A percentile compares a stretch with the other conserved stretches of the same genome.
These are phyloP conservation scores for Apiospora sp. DNA, from an alignment of 2,329 filamentous ascomycete genomes.

Conservation along the genomic window DNA sequence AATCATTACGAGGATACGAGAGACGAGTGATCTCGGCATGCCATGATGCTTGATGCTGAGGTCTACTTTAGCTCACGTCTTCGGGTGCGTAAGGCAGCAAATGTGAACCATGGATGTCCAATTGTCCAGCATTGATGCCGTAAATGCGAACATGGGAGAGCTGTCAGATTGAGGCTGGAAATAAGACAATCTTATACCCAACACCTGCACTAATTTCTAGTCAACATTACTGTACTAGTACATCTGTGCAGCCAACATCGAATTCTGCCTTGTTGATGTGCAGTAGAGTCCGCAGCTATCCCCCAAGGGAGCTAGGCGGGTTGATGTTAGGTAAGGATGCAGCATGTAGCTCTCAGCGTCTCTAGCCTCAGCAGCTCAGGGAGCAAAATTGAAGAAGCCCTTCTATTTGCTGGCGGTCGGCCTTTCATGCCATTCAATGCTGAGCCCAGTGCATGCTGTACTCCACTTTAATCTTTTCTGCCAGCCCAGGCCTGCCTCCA, in stretches of 20 bases:
- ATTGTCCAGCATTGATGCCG: conserved; percentile 2
- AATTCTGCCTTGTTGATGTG: conserved; percentile 9
- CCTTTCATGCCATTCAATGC: not conserved
- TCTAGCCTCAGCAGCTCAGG: not conserved
- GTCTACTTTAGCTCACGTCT: not conserved
- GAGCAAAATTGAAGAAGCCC: not conserved
- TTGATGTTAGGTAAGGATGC: not conserved
- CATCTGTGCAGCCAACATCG: conserved; percentile 2
- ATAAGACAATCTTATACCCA: not conserved
- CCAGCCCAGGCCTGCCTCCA: conserved; percentile 18
- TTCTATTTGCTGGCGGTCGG: not conserved
- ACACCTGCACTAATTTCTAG: conserved; percentile 1
- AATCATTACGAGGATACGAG: not conserved
- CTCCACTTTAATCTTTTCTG: conserved; percentile 4
- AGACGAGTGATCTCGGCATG: too few relatives aligned
- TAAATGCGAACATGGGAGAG: not conserved
- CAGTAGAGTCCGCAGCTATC: conserved; percentile 18
- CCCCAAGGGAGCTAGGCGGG: not conserved
- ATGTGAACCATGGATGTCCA: not conserved
- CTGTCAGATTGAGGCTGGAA: conserved; percentile 15
- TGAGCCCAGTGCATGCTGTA: not conserved
- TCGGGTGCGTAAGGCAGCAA: not conserved
- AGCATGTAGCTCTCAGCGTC: not conserved
- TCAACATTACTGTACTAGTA: not conserved
- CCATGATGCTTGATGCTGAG: not conserved